These are phyloP conservation scores for Noccaea caerulescens DNA, from an alignment of 345 rosid species.

Conservation along the genomic window DNA sequence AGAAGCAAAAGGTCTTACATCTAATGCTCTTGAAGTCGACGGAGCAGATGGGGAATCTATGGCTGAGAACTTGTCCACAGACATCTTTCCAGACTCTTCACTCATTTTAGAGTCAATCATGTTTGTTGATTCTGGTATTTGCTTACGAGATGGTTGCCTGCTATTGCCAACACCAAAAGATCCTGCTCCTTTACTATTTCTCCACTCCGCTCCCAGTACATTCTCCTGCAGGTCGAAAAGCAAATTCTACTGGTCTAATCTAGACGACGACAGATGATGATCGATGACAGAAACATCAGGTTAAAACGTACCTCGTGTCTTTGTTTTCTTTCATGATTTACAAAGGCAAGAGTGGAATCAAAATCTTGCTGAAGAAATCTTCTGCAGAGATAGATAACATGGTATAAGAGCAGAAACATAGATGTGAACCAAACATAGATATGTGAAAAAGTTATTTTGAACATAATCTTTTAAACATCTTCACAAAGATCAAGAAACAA, in stretches of 20 bases:
- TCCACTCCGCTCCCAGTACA: constrained; percentile 68
- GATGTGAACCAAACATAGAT: constrained; percentile 28
- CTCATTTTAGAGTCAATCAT: constrained; percentile 71
- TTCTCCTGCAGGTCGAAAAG: constrained; percentile 59
- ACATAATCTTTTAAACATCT: constrained; percentile 18
- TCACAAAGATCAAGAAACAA: constrained; percentile 18
- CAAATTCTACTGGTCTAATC: constrained; percentile 8
- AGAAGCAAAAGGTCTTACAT: constrained; percentile 53
- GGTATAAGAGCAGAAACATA: constrained; percentile 16
- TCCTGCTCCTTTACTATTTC: constrained; percentile 72
- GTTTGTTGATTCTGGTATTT: constrained; percentile 61
- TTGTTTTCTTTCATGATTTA: constrained; percentile 91
- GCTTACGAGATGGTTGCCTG: constrained; percentile 73
- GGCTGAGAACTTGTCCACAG: constrained; percentile 68
- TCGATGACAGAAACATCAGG: constrained; percentile 21
- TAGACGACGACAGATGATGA: constrained; percentile 6
- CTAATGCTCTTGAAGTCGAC: constrained; percentile 78
- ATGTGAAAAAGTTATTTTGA: constrained; percentile 2
- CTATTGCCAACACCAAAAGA: constrained; percentile 68
- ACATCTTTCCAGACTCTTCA: constrained; percentile 65
- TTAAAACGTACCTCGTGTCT: constrained; percentile 65
- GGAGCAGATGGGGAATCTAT: constrained; percentile 71
- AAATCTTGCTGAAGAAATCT: constrained; percentile 92
- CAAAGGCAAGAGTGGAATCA: constrained; percentile 86
- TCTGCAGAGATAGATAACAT: constrained; percentile 55